phyloP scores from a whole-genome alignment of 805 yeast genomes.

The Suhomyces xylopsoci region DNA sequence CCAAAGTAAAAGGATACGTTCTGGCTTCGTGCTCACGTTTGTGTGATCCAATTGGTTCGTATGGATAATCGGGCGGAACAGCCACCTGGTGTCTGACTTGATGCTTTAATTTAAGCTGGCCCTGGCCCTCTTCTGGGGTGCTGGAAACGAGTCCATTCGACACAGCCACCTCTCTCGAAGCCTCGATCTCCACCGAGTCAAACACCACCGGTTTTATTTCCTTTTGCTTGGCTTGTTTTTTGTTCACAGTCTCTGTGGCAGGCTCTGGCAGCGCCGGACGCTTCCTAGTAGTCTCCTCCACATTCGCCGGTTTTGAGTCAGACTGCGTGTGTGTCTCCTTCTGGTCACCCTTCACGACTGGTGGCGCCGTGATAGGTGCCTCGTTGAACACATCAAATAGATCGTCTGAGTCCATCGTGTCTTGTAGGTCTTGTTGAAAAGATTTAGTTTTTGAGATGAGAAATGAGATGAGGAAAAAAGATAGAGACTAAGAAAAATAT shows the following conservation, averaged over 20 bases:
- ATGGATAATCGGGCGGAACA: constrained; percentile 86
- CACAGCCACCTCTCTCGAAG: constrained; percentile 82
- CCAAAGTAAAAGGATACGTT: constrained; percentile 86
- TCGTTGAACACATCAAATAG: constrained; percentile 63
- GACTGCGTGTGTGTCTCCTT: too few relatives aligned
- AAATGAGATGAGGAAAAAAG: constrained; percentile 2
- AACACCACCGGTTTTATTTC: constrained; percentile 72
- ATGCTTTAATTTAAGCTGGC: constrained; percentile 69
- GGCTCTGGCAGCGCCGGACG: constrained; percentile 5
- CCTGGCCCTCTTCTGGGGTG: constrained; percentile 31
- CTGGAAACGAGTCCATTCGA: constrained; percentile 62
- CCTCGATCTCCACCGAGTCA: constrained; percentile 84
- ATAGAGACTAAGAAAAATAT: not conserved
- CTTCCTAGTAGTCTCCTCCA: constrained; percentile 13
- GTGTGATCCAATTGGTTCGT: constrained; percentile 85
- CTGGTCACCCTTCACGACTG: constrained; percentile 6
- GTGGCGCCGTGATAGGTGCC: constrained; percentile 40
- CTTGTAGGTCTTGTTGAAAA: not conserved
- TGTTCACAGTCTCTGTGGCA: constrained; percentile 3
- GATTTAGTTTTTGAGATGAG: not conserved
- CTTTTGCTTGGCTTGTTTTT: constrained; percentile 16
- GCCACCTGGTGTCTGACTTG: constrained; percentile 98
- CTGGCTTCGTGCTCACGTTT: constrained; percentile 76
- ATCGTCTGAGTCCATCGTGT: constrained; percentile 46
- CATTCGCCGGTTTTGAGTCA: too few relatives aligned